phyloP scores from a whole-genome alignment of 805 yeast genomes.

The Saccharomycopsis selenospora region DNA sequence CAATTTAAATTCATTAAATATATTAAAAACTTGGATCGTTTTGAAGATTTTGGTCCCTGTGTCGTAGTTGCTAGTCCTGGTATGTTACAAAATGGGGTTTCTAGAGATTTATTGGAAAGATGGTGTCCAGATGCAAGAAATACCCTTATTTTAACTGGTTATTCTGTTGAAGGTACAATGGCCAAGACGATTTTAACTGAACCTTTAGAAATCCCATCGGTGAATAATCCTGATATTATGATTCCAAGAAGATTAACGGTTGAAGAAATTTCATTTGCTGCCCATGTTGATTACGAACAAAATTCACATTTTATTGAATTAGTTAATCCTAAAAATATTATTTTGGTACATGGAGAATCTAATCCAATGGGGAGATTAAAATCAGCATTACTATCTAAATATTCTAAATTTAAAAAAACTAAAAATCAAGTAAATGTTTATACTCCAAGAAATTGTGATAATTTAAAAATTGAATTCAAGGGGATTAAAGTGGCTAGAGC shows the following conservation, averaged over 20 bases:
- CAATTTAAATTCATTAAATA: slow-evolving; percentile 79
- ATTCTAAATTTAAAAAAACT: slow-evolving; percentile 72
- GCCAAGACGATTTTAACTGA: slow-evolving; percentile 85
- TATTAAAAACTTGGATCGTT: slow-evolving; percentile 68
- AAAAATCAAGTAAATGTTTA: slow-evolving; percentile 85
- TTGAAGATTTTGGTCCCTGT: slow-evolving; percentile 92
- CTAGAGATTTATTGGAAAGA: slow-evolving; percentile 81
- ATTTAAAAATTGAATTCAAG: slow-evolving; percentile 65
- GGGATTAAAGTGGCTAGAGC: slow-evolving; percentile 82
- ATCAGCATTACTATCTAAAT: slow-evolving; percentile 84
- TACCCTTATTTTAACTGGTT: slow-evolving; percentile 85
- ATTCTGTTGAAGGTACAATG: slow-evolving; percentile 97
- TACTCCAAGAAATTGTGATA: slow-evolving; percentile 88
- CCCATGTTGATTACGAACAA: slow-evolving; percentile 95
- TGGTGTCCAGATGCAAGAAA: slow-evolving; percentile 98
- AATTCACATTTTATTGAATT: slow-evolving; percentile 85
- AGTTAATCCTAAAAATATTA: slow-evolving; percentile 77
- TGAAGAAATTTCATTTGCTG: slow-evolving; percentile 98
- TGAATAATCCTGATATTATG: slow-evolving; percentile 68
- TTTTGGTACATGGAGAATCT: slow-evolving; percentile 94
- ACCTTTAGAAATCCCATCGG: slow-evolving; percentile 84
- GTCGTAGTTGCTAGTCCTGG: slow-evolving; percentile 98
- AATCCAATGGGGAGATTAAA: slow-evolving; percentile 98
- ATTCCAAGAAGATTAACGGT: slow-evolving; percentile 83
- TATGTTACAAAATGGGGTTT: slow-evolving; percentile 94